A percentile compares a stretch with the other conserved stretches of the same genome.
phyloP scores from a whole-genome alignment of 257 asterid genomes.

The Solanum phureja region DNA sequence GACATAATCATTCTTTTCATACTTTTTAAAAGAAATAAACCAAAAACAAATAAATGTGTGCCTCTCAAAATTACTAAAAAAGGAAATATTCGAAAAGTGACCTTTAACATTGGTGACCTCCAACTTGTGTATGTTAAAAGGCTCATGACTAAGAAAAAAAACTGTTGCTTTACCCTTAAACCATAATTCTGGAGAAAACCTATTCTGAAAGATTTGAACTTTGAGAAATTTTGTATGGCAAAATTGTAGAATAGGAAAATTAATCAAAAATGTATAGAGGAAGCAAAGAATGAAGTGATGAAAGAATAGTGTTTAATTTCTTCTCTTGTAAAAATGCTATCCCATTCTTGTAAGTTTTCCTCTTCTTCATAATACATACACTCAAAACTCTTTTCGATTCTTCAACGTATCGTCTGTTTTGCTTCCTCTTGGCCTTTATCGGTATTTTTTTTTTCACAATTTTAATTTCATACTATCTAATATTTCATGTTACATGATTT shows the following conservation, averaged over 20 bases:
- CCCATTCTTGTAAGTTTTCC: conserved; percentile 44
- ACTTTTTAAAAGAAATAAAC: background rate
- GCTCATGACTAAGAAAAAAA: background rate
- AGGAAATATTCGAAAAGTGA: background rate
- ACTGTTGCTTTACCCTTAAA: background rate
- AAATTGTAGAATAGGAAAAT: background rate
- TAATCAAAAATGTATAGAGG: background rate
- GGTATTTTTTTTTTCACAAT: background rate
- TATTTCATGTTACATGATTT: background rate
- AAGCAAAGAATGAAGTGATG: conserved; percentile 34
- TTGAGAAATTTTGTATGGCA: background rate
- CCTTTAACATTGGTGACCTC: background rate
- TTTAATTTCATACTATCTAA: background rate
- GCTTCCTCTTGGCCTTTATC: background rate
- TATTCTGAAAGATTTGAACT: background rate
- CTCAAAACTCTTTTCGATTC: background rate
- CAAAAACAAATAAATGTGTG: background rate
- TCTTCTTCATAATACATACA: conserved; percentile 5
- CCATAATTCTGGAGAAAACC: background rate
- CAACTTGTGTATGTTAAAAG: background rate
- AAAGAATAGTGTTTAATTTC: conserved; percentile 13
- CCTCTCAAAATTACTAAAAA: background rate
- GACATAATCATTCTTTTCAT: background rate
- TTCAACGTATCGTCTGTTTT: background rate
- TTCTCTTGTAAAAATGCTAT: conserved; percentile 29